Evolutionary conservation across 1,284 basidiomycete species (phyloP), one percentile per base, ranked within the genome.

Genomic region (Cutaneotrichosporon sp.): DNA sequence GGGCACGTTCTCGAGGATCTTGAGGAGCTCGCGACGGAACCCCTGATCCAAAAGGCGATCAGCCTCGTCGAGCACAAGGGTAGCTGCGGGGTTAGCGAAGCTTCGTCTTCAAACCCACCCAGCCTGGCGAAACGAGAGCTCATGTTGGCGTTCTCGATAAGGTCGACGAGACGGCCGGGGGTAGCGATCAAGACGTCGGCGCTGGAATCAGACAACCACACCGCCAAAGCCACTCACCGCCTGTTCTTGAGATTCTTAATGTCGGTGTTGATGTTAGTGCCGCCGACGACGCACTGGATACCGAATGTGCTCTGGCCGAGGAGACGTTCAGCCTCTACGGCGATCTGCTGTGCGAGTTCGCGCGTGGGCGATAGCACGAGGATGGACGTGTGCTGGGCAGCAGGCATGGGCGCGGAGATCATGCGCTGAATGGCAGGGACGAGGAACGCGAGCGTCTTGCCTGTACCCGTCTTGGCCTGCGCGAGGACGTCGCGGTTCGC

Each of bases 391-490:
- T 50, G 42, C 2, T 17, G 5, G 38, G 40, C 59, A 33, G 58
- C 47, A 4, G 63, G 56, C 7, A 63, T 49, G 10, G 56, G 56
- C 12, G 61, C 49, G 14, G 61, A 50, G 53, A 74, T 60, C 26
- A 80, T 61, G 13, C 63, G 65, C 58, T 79, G 73, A 40, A 80
- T 69, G 8, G 77, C 66, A 3, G 79, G 79, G 8, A 80, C 66
- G 48, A 80, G 72, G 69, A 80, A 80, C 18, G 77, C 79, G 15
- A 80, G 63, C 10, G 79, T 80, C 65, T 80, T 80, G 45, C 79
- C 79, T 1, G 79, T 80, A 20, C 79, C 79, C 0, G 79, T 80
- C 62, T 79, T 79, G 40, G 79, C 78, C 61, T 80, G 78, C 5
- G 78, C 80, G 17, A 81, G 70, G 26, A 79, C 67, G 49, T 79